Evolutionary conservation across 305 asterid genomes (phyloP).

Genomic region (Fraxinus greggii): DNA sequence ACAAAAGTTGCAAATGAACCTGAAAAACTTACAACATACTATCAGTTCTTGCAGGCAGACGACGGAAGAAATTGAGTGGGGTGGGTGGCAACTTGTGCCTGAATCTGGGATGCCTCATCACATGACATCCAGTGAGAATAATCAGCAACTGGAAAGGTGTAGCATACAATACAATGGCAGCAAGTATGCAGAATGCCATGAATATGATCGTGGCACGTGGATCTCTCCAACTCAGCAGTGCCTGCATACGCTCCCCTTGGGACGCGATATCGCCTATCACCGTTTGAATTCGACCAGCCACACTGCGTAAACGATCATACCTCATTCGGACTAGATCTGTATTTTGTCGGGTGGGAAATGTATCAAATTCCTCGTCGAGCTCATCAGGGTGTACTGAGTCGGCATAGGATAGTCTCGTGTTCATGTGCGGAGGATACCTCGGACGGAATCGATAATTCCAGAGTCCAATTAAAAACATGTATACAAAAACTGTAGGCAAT

Average conservation of each 20-base stretch:
- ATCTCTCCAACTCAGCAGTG: slow-evolving; percentile 84
- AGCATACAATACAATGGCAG: slow-evolving; percentile 55
- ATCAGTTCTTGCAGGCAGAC: slow-evolving; percentile 85
- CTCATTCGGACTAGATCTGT: slow-evolving; percentile 67
- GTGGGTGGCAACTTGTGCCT: slow-evolving; percentile 68
- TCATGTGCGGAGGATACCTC: slow-evolving; percentile 83
- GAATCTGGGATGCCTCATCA: slow-evolving; percentile 82
- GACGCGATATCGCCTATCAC: slow-evolving; percentile 79
- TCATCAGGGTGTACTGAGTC: slow-evolving; percentile 68
- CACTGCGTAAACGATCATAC: slow-evolving; percentile 73
- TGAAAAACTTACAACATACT: slow-evolving; percentile 57
- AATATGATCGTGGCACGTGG: slow-evolving; percentile 77
- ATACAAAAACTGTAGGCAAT: slow-evolving; percentile 69
- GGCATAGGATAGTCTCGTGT: slow-evolving; percentile 70
- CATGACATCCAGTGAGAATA: slow-evolving; percentile 47
- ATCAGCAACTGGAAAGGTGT: slow-evolving; percentile 61
- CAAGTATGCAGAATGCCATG: slow-evolving; percentile 58
- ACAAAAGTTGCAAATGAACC: neutral
- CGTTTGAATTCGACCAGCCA: slow-evolving; percentile 78
- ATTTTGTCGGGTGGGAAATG: slow-evolving; percentile 60
- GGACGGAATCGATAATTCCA: slow-evolving; percentile 79
- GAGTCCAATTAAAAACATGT: slow-evolving; percentile 72
- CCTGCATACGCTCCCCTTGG: slow-evolving; percentile 88
- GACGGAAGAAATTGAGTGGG: slow-evolving; percentile 76
- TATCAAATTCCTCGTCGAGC: slow-evolving; percentile 89